A percentile compares a stretch with the other conserved stretches of the same genome.
Conservation (phyloP, 129 eudicot genomes). For the Flaveria linearis region DNA sequence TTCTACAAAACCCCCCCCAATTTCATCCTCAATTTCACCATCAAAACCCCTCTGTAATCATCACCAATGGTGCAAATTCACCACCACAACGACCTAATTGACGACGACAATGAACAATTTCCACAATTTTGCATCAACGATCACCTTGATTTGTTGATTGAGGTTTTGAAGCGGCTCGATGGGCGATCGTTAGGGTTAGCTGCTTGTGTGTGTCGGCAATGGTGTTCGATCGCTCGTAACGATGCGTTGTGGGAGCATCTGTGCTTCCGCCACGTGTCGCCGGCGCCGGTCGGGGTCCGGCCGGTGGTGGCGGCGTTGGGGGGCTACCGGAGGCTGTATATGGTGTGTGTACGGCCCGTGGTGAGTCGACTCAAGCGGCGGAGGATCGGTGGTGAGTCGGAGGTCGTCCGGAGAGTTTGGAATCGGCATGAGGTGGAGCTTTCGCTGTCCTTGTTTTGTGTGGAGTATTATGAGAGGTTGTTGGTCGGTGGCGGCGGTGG, state of each 20-base stretch:
- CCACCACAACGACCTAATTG: neutral
- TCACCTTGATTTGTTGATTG: slow-evolving; percentile 62
- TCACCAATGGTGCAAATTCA: slow-evolving; percentile 39
- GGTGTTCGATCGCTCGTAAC: slow-evolving; percentile 62
- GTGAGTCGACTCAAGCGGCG: slow-evolving; percentile 50
- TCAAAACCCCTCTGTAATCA: neutral
- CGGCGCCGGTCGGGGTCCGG: slow-evolving; percentile 55
- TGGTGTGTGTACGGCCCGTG: slow-evolving; percentile 81
- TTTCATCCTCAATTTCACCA: slow-evolving; percentile 9
- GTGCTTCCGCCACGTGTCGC: slow-evolving; percentile 75
- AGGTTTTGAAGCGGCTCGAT: slow-evolving; percentile 65
- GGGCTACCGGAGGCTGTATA: slow-evolving; percentile 77
- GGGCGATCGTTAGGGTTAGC: slow-evolving; percentile 65
- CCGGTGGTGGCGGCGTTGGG: slow-evolving; percentile 80
- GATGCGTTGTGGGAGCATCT: slow-evolving; percentile 90
- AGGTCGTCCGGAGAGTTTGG: slow-evolving; percentile 55
- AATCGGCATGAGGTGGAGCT: slow-evolving; percentile 78
- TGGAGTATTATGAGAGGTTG: slow-evolving; percentile 81
- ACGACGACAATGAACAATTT: neutral
- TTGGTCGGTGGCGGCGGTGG: slow-evolving; percentile 62
- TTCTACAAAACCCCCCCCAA: slow-evolving; percentile 21
- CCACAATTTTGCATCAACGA: slow-evolving; percentile 60
- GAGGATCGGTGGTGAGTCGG: slow-evolving; percentile 41
- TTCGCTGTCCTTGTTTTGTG: slow-evolving; percentile 76
- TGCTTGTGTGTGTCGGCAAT: slow-evolving; percentile 75